phyloP scores from a whole-genome alignment of 139 green algal species.

The Chlorella vulgaris region DNA sequence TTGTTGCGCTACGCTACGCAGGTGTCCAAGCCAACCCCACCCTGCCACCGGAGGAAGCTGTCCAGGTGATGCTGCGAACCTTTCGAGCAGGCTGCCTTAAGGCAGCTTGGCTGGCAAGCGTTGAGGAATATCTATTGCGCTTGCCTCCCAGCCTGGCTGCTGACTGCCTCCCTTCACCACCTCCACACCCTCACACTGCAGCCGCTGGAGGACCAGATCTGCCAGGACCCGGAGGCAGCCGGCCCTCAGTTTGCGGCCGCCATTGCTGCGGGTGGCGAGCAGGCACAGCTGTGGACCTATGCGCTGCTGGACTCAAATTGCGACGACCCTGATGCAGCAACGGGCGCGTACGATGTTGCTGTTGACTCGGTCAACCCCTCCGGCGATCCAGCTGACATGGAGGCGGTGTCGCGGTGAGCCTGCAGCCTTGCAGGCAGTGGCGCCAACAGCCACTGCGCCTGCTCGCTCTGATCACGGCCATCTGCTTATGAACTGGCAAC shows the following conservation, averaged over 20 bases:
- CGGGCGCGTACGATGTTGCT: not conserved
- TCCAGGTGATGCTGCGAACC: too few species aligned
- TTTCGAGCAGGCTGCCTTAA: too few species aligned
- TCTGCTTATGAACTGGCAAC: not conserved
- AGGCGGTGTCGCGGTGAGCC: not conserved
- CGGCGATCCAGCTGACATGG: not conserved
- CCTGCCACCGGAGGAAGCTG: too few species aligned
- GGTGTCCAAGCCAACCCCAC: too few species aligned
- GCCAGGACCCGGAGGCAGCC: not conserved
- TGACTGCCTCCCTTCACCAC: not conserved
- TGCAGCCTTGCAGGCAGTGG: not conserved
- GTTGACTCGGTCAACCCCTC: not conserved
- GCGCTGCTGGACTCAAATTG: not conserved
- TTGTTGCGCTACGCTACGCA: too few species aligned
- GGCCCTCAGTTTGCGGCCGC: not conserved
- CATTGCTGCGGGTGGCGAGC: not conserved
- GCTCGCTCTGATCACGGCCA: not conserved
- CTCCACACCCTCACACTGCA: not conserved
- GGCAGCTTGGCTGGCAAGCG: too few species aligned
- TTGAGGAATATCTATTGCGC: not conserved
- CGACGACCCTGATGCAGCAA: not conserved
- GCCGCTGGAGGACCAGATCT: not conserved
- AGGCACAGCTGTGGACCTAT: not conserved
- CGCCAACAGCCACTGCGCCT: not conserved
- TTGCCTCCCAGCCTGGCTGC: not conserved